phyloP scores from a whole-genome alignment of 2,329 filamentous ascomycete genomes.

The Akanthomyces lecanii region DNA sequence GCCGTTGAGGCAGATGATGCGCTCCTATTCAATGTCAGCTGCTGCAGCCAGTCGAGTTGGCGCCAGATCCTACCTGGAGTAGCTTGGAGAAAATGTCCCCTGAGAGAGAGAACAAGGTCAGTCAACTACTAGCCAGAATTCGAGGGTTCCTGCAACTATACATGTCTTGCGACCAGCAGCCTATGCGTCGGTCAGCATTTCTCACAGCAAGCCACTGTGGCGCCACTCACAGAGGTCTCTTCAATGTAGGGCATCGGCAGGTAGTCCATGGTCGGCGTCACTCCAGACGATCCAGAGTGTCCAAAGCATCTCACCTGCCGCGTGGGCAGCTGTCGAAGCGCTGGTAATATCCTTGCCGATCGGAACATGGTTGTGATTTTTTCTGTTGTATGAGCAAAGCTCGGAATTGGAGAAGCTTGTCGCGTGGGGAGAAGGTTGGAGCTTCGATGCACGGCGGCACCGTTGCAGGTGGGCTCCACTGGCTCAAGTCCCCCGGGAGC shows the following conservation, averaged over 20 bases:
- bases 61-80: slow-evolving; percentile 53
- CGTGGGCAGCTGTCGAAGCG: slow-evolving; percentile 33
- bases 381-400: slow-evolving; percentile 2
- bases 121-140: background rate
- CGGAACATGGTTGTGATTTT: slow-evolving; percentile 26
- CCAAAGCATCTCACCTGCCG: slow-evolving; percentile 40
- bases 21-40: slow-evolving; percentile 54
- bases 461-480: slow-evolving; percentile 2
- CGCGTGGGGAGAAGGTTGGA: slow-evolving; percentile 5
- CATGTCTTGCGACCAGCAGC: slow-evolving; percentile 74
- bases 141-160: slow-evolving; percentile 37
- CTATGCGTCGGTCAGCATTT: slow-evolving; percentile 41
- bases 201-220: background rate
- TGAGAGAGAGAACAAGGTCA: slow-evolving; percentile 27
- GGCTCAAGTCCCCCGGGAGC: background rate
- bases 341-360: slow-evolving; percentile 28
- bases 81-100: slow-evolving; percentile 81
- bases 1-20: slow-evolving; percentile 91
- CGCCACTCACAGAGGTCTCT: slow-evolving; percentile 36
- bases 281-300: slow-evolving; percentile 32
- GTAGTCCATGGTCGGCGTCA: slow-evolving; percentile 31
- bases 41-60: background rate
- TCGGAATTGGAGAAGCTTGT: slow-evolving; percentile 1
- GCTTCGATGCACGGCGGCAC: background rate
- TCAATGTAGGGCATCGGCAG: slow-evolving; percentile 58